Base-by-base conservation (phyloP, 2,329 filamentous ascomycete genomes). In the Gremmenia infestans region DNA sequence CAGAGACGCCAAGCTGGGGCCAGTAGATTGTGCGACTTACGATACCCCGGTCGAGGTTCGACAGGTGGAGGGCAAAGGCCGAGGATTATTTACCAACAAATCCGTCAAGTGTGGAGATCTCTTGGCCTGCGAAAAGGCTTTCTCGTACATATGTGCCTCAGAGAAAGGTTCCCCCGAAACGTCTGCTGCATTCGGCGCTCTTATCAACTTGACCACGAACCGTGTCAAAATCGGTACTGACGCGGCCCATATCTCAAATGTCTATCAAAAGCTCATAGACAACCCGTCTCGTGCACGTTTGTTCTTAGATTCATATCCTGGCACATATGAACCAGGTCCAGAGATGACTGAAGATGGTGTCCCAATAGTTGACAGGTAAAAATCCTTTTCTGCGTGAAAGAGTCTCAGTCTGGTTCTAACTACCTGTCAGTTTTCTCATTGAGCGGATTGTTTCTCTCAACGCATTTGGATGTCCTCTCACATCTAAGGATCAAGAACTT, bases 121-220 rank as follows among this genome's bases (percentile, higher is more conserved):
- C 2, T 65, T 84, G 0, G 61, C 83, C 1, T 82, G 78, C 48
- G 81, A 83, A 57, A 84, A 83, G 58, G 79, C 80, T 0, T 81
- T 82, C 60, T 66, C 66, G 0, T 72, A 80, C 62, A 69, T 58
- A 19, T 75, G 69, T 45, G 60, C 57, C 37, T 60, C 63, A 28
- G 23, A 17, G 8, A 61, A 57, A 7, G 50, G 39, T 7, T 32
- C 48, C 1, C 49, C 67, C 47, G n/a, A 59, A 55, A 17, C 9
- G 14, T n/a, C 43, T 5, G 48, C 48, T 5, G 66, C 63, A 3
- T 55, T 60, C 11, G 66, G 54, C 1, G n/a, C 76, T 0, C 50
- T 78, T 46, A 63, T 79, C 15, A 74, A 78, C 54, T 2, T 66
- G 3, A 62, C 70, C 2, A 72, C 67, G 7, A 64, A 73, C 2